Conservation (phyloP, 208 protist genomes). For the Trypanosoma vivax region DNA sequence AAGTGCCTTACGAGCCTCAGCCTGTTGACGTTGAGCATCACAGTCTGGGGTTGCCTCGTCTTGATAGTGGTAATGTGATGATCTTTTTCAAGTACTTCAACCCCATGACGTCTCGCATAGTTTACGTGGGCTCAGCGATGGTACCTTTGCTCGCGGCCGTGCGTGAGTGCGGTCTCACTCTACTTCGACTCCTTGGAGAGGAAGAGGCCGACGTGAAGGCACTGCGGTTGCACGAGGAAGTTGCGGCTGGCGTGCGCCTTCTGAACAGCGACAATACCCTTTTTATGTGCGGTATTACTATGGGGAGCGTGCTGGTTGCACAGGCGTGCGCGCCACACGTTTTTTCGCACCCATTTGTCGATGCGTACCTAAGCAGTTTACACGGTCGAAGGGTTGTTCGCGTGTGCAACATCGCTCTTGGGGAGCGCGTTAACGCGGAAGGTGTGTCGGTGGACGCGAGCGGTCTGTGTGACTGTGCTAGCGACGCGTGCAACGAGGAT, state of each 20-base stretch:
- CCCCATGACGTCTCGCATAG: slow-evolving; percentile 35
- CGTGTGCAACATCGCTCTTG: too few species aligned
- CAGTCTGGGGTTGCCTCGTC: slow-evolving; percentile 22
- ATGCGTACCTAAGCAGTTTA: too few species aligned
- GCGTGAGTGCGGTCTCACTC: slow-evolving; percentile 26
- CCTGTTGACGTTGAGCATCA: too few species aligned
- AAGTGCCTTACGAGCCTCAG: too few species aligned
- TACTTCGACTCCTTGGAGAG: slow-evolving; percentile 28
- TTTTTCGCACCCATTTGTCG: too few species aligned
- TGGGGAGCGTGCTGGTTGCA: slow-evolving; percentile 26
- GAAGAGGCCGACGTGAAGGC: background rate
- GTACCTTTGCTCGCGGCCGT: slow-evolving; percentile 35
- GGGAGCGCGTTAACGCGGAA: too few species aligned
- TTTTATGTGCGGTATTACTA: slow-evolving; percentile 13
- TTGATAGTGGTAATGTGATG: slow-evolving; percentile 34
- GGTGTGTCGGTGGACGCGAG: too few species aligned
- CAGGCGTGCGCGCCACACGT: too few species aligned
- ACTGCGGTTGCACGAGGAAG: slow-evolving; percentile 41
- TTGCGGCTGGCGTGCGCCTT: slow-evolving; percentile 15
- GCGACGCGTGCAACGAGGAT: too few species aligned
- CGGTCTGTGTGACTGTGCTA: too few species aligned
- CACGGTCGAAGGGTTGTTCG: too few species aligned
- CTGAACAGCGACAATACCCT: slow-evolving; percentile 27
- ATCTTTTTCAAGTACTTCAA: slow-evolving; percentile 81
- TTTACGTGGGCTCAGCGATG: slow-evolving; percentile 46